A percentile compares a stretch with the other conserved stretches of the same genome.
phyloP scores from a whole-genome alignment of 495 filamentous ascomycete genomes.

The Parachaetomium inaequale region DNA sequence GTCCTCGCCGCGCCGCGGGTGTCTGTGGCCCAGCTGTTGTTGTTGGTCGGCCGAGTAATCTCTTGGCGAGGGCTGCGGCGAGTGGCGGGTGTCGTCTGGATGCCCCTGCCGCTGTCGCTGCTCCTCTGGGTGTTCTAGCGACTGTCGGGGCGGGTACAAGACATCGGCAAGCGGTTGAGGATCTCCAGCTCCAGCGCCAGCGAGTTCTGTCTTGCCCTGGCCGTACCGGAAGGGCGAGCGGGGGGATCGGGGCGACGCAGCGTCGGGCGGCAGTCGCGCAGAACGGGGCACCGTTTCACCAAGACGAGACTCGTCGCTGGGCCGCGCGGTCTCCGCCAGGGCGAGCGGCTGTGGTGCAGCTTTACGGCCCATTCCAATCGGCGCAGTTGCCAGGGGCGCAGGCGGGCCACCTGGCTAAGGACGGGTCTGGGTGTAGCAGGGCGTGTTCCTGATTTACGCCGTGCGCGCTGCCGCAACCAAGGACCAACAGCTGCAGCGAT shows the following conservation, averaged over 20 bases:
- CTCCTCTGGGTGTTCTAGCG: conserved; percentile 17
- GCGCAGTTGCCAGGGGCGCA: conserved; percentile 20
- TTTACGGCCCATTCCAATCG: conserved; percentile 51
- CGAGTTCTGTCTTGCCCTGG: conserved; percentile 32
- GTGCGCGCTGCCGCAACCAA: conserved; percentile 27
- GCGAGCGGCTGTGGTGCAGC: conserved; percentile 51
- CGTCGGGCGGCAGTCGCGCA: conserved; percentile 32
- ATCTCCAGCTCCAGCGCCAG: conserved; percentile 29
- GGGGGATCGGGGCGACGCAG: conserved; percentile 50
- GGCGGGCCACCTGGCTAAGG: conserved; percentile 22
- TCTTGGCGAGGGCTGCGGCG: conserved; percentile 24
- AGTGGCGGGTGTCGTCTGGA: conserved; percentile 11
- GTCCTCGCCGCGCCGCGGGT: conserved; percentile 31
- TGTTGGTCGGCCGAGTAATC: conserved; percentile 20
- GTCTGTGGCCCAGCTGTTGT: conserved; percentile 28
- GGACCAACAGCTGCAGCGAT: conserved; percentile 15
- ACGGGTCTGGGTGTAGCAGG: conserved; percentile 31
- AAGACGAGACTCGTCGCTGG: conserved; percentile 33
- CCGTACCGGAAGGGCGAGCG: conserved; percentile 50
- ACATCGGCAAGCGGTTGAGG: conserved; percentile 37
- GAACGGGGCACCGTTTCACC: conserved; percentile 38
- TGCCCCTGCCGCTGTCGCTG: conserved; percentile 20
- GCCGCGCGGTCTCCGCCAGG: conserved; percentile 38
- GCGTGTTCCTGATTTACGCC: conserved; percentile 30
- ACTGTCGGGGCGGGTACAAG: conserved; percentile 27